Base-by-base conservation (phyloP, 2,329 filamentous ascomycete genomes). In the Basipetospora sp. region DNA sequence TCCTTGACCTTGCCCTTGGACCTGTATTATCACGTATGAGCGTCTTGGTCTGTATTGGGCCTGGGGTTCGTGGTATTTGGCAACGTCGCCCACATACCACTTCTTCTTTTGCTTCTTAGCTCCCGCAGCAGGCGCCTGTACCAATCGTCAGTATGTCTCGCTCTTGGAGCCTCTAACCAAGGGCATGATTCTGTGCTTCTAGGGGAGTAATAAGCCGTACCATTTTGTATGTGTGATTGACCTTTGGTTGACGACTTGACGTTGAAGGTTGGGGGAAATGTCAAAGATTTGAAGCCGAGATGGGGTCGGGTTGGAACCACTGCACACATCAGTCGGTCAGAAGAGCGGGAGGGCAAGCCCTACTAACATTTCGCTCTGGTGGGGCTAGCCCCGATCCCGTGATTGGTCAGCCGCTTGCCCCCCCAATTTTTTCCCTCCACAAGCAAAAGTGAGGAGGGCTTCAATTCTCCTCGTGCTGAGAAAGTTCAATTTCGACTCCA, bases 1-100 rank as follows among this genome's bases (percentile, higher is more conserved):
- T 98, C 90, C 90, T 98, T 98, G 75, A 98, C 90, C 86, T 65
- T 72, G 52, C 59, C 56, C 56, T 63, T 63, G 44, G 60, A 63
- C 46, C 46, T 44, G 31, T 19, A 33, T 31, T 13, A 27, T 20
- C 19, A 36, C 16, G 37, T 30, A 32, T 47, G 26, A 48, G 41
- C 22, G 22, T 25, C 22, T 25, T 25, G 6, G 6, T 11, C 11
- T 25, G 22, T 25, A 6, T 13, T 39, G 11, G n/a, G 19, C 33
- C 31, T 20, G 34, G 16, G n/a, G n/a, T n/a, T n/a, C 15, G 29
- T 26, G 18, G 25, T 30, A n/a, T 28, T 28, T n/a, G 20, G 13
- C 31, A 34, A 28, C 18, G 18, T 25, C 20, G 31, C 34, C 28
- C 34, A 48, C 46, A 39, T 47, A 48, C 62, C 62, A 64, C 62